Conservation (phyloP, 257 asterid genomes). For the Ehretia macrophylla region DNA sequence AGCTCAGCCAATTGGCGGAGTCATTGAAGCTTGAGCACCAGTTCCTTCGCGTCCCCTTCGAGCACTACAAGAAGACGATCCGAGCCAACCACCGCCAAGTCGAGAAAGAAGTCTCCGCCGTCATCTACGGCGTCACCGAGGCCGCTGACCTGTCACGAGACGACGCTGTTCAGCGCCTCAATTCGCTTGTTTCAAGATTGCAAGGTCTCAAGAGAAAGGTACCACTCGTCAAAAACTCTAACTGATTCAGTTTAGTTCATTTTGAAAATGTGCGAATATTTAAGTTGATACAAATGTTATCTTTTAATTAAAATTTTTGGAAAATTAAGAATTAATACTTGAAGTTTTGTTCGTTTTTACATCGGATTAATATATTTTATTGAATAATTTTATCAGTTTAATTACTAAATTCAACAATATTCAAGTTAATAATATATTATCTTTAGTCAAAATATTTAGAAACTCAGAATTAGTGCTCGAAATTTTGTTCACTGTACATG, state of each 20-base stretch:
- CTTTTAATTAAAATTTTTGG: too few species aligned
- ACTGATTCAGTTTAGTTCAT: neutral
- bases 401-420: too few species aligned
- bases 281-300: too few species aligned
- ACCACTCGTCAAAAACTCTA: neutral
- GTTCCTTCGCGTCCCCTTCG: constrained; percentile 93
- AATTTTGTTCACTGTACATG: too few species aligned
- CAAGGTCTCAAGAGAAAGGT: constrained; percentile 97
- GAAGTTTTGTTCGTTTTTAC: too few species aligned
- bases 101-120: constrained; percentile 81
- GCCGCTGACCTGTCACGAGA: constrained; percentile 47
- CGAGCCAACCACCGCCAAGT: constrained; percentile 80
- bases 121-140: constrained; percentile 50
- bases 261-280: neutral
- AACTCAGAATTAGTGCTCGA: too few species aligned
- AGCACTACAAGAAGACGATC: constrained; percentile 91
- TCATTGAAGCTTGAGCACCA: constrained; percentile 85
- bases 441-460: too few species aligned
- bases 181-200: constrained; percentile 70
- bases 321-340: too few species aligned
- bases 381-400: too few species aligned
- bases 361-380: too few species aligned
- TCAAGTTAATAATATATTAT: too few species aligned
- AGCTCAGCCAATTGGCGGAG: constrained; percentile 53
- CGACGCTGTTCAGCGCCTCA: constrained; percentile 71